A percentile compares a stretch with the other conserved stretches of the same genome.
Conservation (phyloP, 352 stramenopile species). For the Globisporangium lucens region DNA sequence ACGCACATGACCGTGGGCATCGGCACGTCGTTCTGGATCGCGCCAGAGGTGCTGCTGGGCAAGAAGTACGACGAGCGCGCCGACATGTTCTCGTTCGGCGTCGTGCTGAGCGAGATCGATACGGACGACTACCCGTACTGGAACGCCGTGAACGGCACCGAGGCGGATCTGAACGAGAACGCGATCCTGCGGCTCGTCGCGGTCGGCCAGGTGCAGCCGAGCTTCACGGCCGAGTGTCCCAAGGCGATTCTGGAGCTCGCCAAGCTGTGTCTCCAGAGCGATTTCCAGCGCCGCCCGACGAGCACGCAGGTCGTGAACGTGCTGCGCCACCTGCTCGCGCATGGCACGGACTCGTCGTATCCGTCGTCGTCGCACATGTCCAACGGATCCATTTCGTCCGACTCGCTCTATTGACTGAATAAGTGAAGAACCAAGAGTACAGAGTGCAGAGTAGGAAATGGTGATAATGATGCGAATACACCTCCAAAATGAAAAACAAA, state of each 20-base stretch:
- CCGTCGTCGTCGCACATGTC: constrained; percentile 1
- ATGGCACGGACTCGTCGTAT: not conserved
- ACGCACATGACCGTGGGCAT: not conserved
- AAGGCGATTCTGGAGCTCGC: constrained; percentile 2
- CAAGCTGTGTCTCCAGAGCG: not conserved
- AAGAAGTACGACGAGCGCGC: not conserved
- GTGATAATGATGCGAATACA: not conserved
- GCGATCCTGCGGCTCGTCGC: constrained; percentile 3
- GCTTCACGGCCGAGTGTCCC: not conserved
- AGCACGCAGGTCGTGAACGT: constrained; percentile 1
- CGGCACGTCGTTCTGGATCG: not conserved
- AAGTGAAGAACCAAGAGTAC: not conserved
- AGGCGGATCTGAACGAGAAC: not conserved
- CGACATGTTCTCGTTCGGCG: not conserved
- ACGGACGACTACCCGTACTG: not conserved
- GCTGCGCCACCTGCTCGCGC: constrained; percentile 3
- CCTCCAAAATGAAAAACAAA: not conserved
- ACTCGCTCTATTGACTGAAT: not conserved
- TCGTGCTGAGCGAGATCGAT: not conserved
- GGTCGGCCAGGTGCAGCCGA: not conserved
- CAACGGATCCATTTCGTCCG: not conserved
- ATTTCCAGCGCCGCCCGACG: not conserved
- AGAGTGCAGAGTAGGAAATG: not conserved
- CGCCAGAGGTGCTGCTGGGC: not conserved
- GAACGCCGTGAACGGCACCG: not conserved